Evolutionary conservation across 2,329 filamentous ascomycete genomes (phyloP), one percentile per base, ranked within the genome.

Genomic region (Aspergillus sergii): DNA sequence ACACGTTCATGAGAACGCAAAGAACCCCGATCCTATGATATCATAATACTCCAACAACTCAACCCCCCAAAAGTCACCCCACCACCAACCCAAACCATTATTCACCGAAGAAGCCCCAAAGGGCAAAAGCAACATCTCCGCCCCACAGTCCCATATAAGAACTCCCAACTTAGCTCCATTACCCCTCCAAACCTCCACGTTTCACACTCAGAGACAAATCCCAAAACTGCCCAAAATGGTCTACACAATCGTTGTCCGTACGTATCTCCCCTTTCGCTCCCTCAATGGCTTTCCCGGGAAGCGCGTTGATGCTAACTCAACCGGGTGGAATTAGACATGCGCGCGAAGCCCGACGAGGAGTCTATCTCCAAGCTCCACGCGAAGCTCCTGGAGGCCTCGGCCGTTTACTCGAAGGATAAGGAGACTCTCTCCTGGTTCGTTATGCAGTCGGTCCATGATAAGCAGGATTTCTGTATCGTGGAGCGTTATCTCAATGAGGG

Each of bases 401-500:
- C 87, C 66, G 84, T 92, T 66, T 92, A 92, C 80, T 86, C 84
- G 67, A 83, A 90, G 67, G 90, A 92, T 80, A 86, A 86, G 73
- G 90, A 92, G 81, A 91, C 86, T 0, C 72, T 89, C 62, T 85
- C 82, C 53, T 92, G 90, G 90, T 87, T 91, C 77, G 90, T 93
- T 66, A 92, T 92, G 90, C 90, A 92, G 80, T 88, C 89, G 71
- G 84, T 88, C 62, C 82, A 86, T 70, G 90, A 92, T 75, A 83
- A 84, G 51, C 83, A 89, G 62, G 87, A 88, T 57, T 93, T 93
- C 78, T 91, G 88, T 55, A 91, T 93, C 70, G 89, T 93, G 54
- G 90, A 93, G 80, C 82, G 90, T 36, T 93, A 91, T 77, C 84
- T 86, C 71, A 83, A 88, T 64, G 90, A 92, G 75, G 71, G 72